phyloP scores from a whole-genome alignment of 768 basidiomycete species.

The Naganishia friedmannii region DNA sequence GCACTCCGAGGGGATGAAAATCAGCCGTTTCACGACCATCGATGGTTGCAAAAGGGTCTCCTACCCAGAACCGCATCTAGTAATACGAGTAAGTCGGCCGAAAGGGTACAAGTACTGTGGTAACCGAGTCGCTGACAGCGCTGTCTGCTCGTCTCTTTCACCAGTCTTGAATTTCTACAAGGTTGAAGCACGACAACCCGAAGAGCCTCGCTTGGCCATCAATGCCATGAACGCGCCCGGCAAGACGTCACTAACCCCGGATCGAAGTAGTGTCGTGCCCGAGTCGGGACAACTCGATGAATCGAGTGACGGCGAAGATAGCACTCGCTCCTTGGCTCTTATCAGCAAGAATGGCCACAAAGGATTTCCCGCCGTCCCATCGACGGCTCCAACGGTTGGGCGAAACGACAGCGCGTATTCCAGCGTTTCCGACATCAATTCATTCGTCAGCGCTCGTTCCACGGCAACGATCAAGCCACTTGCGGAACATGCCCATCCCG shows the following conservation, averaged over 20 bases:
- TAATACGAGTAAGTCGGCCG: conserved; percentile 14
- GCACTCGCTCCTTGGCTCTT: neutral
- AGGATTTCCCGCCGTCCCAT: neutral
- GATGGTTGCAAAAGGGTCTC: conserved; percentile 5
- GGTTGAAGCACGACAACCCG: neutral
- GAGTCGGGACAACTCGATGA: conserved; percentile 5
- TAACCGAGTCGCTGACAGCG: neutral
- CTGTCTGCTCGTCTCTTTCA: neutral
- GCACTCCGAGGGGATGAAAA: neutral
- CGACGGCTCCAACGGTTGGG: neutral
- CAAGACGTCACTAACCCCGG: neutral
- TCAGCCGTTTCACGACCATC: neutral
- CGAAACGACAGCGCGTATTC: neutral
- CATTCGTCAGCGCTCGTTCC: conserved; percentile 5
- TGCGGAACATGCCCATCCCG: neutral
- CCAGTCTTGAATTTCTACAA: conserved; percentile 1
- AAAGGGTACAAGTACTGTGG: neutral
- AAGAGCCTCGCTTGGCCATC: neutral
- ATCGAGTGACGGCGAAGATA: neutral
- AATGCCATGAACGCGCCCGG: neutral
- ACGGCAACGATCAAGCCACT: neutral
- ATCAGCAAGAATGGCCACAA: neutral
- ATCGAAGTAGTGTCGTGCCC: conserved; percentile 1
- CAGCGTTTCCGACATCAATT: neutral
- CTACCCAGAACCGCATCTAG: conserved; percentile 5